Conservation (phyloP, 208 protist species). For the Zelonia costaricensis region DNA sequence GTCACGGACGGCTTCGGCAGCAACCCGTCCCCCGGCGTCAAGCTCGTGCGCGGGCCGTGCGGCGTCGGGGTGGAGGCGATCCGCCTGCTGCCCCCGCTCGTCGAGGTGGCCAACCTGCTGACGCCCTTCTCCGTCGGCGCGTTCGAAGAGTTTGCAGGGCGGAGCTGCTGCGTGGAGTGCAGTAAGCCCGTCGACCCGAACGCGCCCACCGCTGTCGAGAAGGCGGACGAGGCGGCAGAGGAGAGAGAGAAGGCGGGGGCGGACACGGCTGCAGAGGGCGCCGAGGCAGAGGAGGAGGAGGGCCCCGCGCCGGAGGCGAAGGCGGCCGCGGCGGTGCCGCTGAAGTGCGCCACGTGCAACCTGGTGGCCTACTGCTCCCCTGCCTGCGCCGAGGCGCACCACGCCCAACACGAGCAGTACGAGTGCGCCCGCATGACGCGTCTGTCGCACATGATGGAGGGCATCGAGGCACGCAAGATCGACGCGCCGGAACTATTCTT, state of each 20-base stretch:
- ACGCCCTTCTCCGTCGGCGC: constrained; percentile 65
- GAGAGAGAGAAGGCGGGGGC: neutral
- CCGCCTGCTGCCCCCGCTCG: constrained; percentile 33
- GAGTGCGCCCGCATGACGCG: constrained; percentile 59
- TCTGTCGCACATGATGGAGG: constrained; percentile 53
- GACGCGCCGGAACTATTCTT: constrained; percentile 70
- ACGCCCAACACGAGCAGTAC: constrained; percentile 54
- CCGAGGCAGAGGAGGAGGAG: neutral
- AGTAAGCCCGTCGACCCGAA: constrained; percentile 15
- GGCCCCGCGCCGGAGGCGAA: neutral
- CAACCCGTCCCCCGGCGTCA: constrained; percentile 23
- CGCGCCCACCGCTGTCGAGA: neutral
- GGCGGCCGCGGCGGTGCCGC: neutral
- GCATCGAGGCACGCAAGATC: constrained; percentile 30
- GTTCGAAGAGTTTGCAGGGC: constrained; percentile 56
- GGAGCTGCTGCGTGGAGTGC: constrained; percentile 59
- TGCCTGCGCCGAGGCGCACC: constrained; percentile 43
- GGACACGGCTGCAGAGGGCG: neutral
- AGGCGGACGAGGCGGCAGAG: neutral
- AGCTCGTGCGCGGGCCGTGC: constrained; percentile 6
- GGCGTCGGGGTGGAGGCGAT: constrained; percentile 59
- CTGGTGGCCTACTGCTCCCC: constrained; percentile 65
- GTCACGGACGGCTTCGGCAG: constrained; percentile 5
- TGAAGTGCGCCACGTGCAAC: constrained; percentile 40
- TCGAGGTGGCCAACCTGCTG: constrained; percentile 40